Conservation (phyloP, 331 rosid species). For the Cydonia oblonga region DNA sequence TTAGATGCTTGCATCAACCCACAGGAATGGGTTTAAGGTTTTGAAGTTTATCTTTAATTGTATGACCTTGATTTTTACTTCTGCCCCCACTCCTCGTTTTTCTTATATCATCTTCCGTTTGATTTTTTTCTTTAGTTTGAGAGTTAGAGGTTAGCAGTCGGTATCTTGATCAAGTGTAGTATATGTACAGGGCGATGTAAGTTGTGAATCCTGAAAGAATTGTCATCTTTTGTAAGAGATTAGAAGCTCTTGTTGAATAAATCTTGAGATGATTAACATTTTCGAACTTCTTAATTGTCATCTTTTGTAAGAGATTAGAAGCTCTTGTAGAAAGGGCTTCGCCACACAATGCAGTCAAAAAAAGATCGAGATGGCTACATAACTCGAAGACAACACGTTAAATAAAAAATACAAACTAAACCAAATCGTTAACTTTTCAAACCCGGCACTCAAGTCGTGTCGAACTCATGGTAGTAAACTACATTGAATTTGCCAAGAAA, state of each 20-base stretch:
- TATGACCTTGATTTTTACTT: background rate
- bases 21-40: constrained; percentile 63
- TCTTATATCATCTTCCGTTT: background rate
- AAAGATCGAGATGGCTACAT: no score
- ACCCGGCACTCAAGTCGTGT: no score
- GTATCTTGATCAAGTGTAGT: constrained; percentile 5
- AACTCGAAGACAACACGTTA: no score
- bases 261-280: background rate
- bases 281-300: background rate
- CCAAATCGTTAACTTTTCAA: no score
- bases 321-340: background rate
- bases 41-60: background rate
- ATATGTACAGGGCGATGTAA: background rate
- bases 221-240: background rate
- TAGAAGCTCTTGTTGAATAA: background rate
- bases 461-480: no score
- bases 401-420: no score
- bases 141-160: constrained; percentile 11
- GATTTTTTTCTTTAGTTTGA: background rate
- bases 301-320: no score
- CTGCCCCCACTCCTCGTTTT: background rate
- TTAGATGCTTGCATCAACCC: constrained; percentile 96
- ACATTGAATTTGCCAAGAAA: no score
- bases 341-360: no score
- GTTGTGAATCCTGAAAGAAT: background rate